Percentiles rank a stretch among this genome's conserved stretches.
Evolutionary conservation across 768 basidiomycete species (phyloP).

Genomic region (Mycena epipterygia): DNA sequence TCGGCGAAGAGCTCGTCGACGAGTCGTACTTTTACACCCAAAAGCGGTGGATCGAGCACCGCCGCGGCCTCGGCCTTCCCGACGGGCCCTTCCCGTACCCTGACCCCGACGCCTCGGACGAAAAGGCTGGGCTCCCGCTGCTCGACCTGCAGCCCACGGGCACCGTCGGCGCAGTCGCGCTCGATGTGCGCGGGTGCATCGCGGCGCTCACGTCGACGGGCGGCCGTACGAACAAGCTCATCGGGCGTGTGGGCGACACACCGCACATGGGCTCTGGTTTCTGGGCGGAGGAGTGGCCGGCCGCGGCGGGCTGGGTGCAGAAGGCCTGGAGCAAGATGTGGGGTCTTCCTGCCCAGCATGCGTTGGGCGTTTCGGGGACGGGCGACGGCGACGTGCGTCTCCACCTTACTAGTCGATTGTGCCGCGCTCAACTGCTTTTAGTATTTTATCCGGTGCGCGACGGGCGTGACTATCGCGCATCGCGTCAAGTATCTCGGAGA

Average conservation of each 20-base stretch:
- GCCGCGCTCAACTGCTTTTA: constrained; percentile 43
- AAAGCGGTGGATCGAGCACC: constrained; percentile 82
- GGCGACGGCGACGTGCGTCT: constrained; percentile 84
- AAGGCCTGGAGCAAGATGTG: constrained; percentile 57
- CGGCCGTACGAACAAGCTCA: constrained; percentile 86
- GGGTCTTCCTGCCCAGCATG: constrained; percentile 51
- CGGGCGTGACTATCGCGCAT: constrained; percentile 75
- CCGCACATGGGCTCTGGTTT: constrained; percentile 84
- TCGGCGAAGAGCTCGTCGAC: constrained; percentile 73
- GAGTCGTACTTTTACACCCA: constrained; percentile 86
- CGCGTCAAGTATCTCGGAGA: constrained; percentile 74
- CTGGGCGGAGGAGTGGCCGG: constrained; percentile 87
- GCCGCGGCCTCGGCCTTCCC: constrained; percentile 79
- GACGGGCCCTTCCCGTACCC: constrained; percentile 68
- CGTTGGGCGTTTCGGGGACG: constrained; percentile 85
- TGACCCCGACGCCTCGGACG: constrained; percentile 30
- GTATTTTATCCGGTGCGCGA: constrained; percentile 84
- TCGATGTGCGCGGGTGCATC: constrained; percentile 82
- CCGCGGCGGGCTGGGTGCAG: constrained; percentile 42
- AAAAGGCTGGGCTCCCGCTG: constrained; percentile 38
- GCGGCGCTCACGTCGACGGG: constrained; percentile 84
- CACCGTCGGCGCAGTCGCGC: constrained; percentile 88
- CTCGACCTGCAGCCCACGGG: constrained; percentile 78
- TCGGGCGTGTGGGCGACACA: constrained; percentile 88
- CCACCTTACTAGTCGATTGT: not conserved